Conservation (phyloP, 805 yeast genomes). For the Metschnikowia gelsemii region DNA sequence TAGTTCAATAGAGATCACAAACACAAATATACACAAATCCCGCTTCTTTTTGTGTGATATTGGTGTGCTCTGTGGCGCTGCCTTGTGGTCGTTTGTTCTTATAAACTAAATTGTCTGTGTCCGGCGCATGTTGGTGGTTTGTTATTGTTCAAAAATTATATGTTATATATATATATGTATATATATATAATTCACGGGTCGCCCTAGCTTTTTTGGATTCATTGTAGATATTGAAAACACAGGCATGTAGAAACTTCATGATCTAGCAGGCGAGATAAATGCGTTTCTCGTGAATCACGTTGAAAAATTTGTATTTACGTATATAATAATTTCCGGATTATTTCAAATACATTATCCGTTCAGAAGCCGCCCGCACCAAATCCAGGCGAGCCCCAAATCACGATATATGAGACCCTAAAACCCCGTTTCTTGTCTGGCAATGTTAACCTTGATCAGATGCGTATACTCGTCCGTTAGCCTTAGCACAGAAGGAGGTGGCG, state of each 20-base stretch:
- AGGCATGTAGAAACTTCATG: too few relatives aligned
- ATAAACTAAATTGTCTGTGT: not conserved
- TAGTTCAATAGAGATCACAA: not conserved
- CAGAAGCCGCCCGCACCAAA: not conserved
- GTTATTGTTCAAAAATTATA: not conserved
- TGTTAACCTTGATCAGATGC: conserved; percentile 14
- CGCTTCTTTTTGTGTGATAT: too few relatives aligned
- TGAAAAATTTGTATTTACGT: too few relatives aligned
- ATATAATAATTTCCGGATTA: too few relatives aligned
- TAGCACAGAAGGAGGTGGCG: conserved; percentile 21
- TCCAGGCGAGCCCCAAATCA: too few relatives aligned
- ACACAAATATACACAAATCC: too few relatives aligned
- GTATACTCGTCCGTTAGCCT: conserved; percentile 17
- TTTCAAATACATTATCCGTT: too few relatives aligned
- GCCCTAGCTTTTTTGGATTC: not conserved
- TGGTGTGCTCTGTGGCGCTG: not conserved
- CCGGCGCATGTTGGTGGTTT: conserved; percentile 11
- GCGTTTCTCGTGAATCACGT: too few relatives aligned
- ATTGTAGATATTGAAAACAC: too few relatives aligned
- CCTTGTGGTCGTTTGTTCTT: not conserved
- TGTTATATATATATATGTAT: not conserved
- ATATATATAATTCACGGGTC: conserved; percentile 10
- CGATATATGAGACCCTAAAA: too few relatives aligned
- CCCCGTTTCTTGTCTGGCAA: conserved; percentile 16
- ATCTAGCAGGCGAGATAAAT: too few relatives aligned